Conservation (phyloP, 495 filamentous ascomycete species). For the Sabuloglossum arenarium region DNA sequence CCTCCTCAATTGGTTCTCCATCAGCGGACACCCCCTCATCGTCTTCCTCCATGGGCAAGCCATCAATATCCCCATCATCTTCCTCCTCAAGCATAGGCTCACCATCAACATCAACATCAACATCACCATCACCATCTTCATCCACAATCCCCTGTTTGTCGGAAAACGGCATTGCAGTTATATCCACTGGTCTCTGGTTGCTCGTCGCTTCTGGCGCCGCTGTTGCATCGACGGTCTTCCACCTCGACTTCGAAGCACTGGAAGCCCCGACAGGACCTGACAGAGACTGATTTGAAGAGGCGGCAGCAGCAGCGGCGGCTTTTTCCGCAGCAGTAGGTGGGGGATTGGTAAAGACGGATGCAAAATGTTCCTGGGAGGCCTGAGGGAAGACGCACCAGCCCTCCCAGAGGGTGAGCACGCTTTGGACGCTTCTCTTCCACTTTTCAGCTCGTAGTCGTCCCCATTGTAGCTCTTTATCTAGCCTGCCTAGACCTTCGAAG, state of each 20-base stretch:
- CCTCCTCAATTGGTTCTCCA: neutral
- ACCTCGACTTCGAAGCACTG: constrained; percentile 34
- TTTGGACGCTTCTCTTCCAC: constrained; percentile 64
- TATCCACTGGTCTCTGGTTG: constrained; percentile 11
- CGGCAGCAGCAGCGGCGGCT: constrained; percentile 5
- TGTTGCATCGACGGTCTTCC: constrained; percentile 47
- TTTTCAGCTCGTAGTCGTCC: constrained; percentile 71
- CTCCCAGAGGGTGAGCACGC: constrained; percentile 65
- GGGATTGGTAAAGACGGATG: constrained; percentile 50
- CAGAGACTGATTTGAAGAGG: constrained; percentile 9
- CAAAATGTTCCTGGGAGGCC: constrained; percentile 52
- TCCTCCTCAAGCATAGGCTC: constrained; percentile 9
- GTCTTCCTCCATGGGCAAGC: constrained; percentile 25
- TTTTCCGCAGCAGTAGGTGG: constrained; percentile 25
- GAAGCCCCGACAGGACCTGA: constrained; percentile 4
- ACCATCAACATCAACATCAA: constrained; percentile 21
- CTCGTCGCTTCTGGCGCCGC: constrained; percentile 18
- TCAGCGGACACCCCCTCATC: constrained; percentile 11
- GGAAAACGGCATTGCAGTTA: constrained; percentile 2
- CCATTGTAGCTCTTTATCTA: constrained; percentile 62
- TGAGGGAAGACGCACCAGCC: constrained; percentile 73
- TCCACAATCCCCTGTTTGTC: constrained; percentile 3
- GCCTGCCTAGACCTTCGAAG: constrained; percentile 61
- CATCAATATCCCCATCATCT: constrained; percentile 25
- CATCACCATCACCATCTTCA: constrained; percentile 18